Percentiles rank a stretch among this genome's conserved stretches.
Conservation (phyloP, 352 stramenopile genomes). For the Phytophthora hybrid region DNA sequence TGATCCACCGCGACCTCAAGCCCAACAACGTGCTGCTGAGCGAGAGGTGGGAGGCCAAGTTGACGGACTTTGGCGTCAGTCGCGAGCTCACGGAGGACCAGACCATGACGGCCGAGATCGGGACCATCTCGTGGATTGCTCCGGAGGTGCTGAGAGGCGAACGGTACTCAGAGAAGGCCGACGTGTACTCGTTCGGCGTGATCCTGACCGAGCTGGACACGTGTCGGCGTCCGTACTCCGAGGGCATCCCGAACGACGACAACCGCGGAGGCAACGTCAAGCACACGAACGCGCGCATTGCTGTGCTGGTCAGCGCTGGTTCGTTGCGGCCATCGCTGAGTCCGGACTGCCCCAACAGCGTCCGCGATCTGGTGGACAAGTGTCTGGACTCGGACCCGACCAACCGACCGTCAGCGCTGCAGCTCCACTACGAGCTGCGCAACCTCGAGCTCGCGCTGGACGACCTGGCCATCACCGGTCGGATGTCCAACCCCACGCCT, state of each 20-base stretch:
- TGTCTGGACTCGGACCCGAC: slow-evolving; percentile 58
- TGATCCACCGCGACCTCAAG: slow-evolving; percentile 72
- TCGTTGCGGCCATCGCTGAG: slow-evolving; percentile 55
- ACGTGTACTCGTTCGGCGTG: slow-evolving; percentile 83
- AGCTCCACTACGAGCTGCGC: slow-evolving; percentile 77
- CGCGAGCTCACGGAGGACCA: slow-evolving; percentile 42
- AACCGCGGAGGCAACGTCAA: slow-evolving; percentile 33
- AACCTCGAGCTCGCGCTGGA: slow-evolving; percentile 38
- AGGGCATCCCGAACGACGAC: slow-evolving; percentile 37
- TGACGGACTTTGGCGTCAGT: slow-evolving; percentile 73
- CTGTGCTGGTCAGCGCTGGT: slow-evolving; percentile 60
- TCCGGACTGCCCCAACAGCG: slow-evolving; percentile 52
- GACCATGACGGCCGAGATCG: slow-evolving; percentile 63
- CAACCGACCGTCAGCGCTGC: slow-evolving; percentile 62
- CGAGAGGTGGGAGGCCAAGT: slow-evolving; percentile 50
- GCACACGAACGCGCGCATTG: slow-evolving; percentile 58
- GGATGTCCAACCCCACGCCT: slow-evolving; percentile 7
- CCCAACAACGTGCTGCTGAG: slow-evolving; percentile 60
- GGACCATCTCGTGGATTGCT: slow-evolving; percentile 71
- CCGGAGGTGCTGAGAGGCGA: slow-evolving; percentile 73
- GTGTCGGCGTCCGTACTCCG: slow-evolving; percentile 46
- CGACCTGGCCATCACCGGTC: slow-evolving; percentile 26
- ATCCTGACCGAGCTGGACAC: slow-evolving; percentile 66
- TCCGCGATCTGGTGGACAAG: slow-evolving; percentile 52
- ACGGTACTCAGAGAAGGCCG: slow-evolving; percentile 71